Conservation (phyloP, 345 rosid species). For the Euphorbia lathyris region DNA sequence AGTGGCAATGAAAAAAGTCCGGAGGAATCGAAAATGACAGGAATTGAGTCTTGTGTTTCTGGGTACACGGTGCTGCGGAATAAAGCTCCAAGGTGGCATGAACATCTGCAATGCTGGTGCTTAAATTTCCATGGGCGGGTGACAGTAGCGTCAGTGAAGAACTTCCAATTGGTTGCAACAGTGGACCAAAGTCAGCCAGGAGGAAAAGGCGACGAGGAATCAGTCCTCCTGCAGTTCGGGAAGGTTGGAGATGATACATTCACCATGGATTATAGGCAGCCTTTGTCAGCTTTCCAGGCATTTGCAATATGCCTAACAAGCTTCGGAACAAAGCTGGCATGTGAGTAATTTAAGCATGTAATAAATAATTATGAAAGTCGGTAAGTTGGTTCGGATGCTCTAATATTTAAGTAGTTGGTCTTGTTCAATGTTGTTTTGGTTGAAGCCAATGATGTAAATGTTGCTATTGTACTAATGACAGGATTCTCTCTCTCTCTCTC, state of each 20-base stretch:
- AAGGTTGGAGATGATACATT: constrained; percentile 81
- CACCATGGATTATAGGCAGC: constrained; percentile 93
- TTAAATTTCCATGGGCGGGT: constrained; percentile 94
- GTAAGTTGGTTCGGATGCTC: constrained; percentile 18
- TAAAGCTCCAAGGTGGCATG: constrained; percentile 97
- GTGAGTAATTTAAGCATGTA: constrained; percentile 48
- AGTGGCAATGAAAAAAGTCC: constrained; percentile 19
- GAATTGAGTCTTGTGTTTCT: constrained; percentile 30
- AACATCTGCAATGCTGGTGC: constrained; percentile 95
- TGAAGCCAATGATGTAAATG: constrained; percentile 36
- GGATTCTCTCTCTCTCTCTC: neutral
- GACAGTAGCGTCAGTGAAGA: constrained; percentile 89
- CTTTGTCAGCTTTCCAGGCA: constrained; percentile 89
- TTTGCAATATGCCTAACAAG: constrained; percentile 93
- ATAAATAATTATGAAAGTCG: constrained; percentile 3
- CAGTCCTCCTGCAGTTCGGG: constrained; percentile 85
- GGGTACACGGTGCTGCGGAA: constrained; percentile 54
- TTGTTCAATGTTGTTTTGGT: constrained; percentile 17
- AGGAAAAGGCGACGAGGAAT: constrained; percentile 88
- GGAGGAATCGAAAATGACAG: constrained; percentile 40
- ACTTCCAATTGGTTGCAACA: constrained; percentile 80
- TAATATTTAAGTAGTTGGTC: constrained; percentile 15
- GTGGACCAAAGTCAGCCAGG: constrained; percentile 75
- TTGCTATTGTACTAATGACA: constrained; percentile 23
- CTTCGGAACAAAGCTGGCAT: constrained; percentile 94